A percentile compares a stretch with the other conserved stretches of the same genome.
These are phyloP conservation scores for Alternaria angustiovoidea DNA, from an alignment of 2,329 filamentous ascomycete species.

Conservation along the genomic window DNA sequence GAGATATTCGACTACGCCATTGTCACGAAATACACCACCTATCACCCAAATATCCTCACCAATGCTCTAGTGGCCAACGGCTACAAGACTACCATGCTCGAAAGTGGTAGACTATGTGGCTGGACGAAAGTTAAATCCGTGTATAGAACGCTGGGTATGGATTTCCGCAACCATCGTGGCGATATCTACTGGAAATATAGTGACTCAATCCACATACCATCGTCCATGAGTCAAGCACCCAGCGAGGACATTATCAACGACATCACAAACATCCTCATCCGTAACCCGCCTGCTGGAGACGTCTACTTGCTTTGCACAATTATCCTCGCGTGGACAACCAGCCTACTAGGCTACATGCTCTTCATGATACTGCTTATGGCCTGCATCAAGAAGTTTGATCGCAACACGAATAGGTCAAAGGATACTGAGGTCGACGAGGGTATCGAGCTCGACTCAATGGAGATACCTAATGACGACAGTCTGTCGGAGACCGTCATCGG, in stretches of 20 bases:
- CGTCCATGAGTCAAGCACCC: background rate
- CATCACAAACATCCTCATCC: background rate
- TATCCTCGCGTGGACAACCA: slow-evolving; percentile 1
- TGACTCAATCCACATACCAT: background rate
- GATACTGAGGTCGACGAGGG: background rate
- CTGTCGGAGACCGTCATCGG: background rate
- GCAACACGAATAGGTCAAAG: background rate
- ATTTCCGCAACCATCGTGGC: slow-evolving; percentile 9
- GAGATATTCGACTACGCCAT: slow-evolving; percentile 6
- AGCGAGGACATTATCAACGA: background rate
- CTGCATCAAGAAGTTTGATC: slow-evolving; percentile 1
- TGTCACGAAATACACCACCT: slow-evolving; percentile 10
- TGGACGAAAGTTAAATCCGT: slow-evolving; percentile 17
- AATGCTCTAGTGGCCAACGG: slow-evolving; percentile 1
- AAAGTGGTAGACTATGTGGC: background rate
- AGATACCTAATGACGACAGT: background rate
- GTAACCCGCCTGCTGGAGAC: background rate
- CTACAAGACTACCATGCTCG: background rate
- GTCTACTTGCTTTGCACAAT: background rate
- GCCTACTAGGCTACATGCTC: background rate
- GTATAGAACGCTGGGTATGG: background rate
- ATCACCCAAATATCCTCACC: slow-evolving; percentile 11
- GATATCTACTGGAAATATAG: slow-evolving; percentile 18
- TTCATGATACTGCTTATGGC: background rate
- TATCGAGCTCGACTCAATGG: background rate